Evolutionary conservation across 2,329 filamentous ascomycete genomes (phyloP), one percentile per base, ranked within the genome.

Genomic region (Calonectria multiphialidica): DNA sequence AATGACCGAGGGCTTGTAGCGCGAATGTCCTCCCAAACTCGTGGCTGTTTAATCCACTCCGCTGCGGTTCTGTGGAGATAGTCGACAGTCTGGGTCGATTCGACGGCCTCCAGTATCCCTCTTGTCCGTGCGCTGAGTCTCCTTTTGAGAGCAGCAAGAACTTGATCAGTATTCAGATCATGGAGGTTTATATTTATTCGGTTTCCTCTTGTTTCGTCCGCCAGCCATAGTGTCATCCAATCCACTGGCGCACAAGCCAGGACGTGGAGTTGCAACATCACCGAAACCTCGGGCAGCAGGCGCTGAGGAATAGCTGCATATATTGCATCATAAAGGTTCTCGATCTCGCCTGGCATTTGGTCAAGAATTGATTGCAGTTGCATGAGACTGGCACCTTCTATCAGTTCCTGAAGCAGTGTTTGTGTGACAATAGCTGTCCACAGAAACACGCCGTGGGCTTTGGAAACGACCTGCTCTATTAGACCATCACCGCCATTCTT

Each of bases 401-500:
- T 10, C 1, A 63, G 23, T 13, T 21, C 18, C 23, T 62, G 16
- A 3, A 62, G 10, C 2, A 68, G 35, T 2, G 55, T 63, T 28
- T 68, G 45, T 8, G 57, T 55, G 13, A 68, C 66, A 12, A 68
- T 15, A 3, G 57, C 23, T 9, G 18, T 63, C 67, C 67, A 70
- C n/a, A 70, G 67, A 33, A 70, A 70, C 10, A 64, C 59, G 1
- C 67, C 67, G 7, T 64, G 18, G 21, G 67, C 37, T n/a, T 70
- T 70, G 15, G 18, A 45, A 10, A 57, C 49, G 33, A 70, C 25
- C 3, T 64, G 13, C 2, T 4, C 28, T 21, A 40, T 2, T 2
- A 70, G 37, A 0, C 3, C 21, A 23, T 53, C 16, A 3, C 37
- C 67, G 21, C 30, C 28, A n/a, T 18, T 21, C 13, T 30, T 16